Evolutionary conservation across 2,329 filamentous ascomycete species (phyloP).

Genomic region (Nigrograna mackinnonii): DNA sequence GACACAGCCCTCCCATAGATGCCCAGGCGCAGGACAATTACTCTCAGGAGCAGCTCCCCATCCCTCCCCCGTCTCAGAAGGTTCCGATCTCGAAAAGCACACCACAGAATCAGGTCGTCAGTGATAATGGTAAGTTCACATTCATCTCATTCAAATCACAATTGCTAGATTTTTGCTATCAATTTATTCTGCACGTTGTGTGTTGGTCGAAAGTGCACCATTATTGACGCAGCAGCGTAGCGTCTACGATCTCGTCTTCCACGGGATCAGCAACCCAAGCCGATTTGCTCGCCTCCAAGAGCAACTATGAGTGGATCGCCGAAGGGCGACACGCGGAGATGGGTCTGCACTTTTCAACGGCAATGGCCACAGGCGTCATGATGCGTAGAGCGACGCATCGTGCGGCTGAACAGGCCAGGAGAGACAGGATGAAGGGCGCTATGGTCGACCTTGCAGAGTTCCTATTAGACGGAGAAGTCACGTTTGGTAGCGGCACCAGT

Average conservation of each 20-base stretch:
- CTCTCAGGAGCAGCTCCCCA: no score
- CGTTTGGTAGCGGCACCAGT: conserved; percentile 31
- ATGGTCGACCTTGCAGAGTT: conserved; percentile 34
- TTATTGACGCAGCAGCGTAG: not conserved
- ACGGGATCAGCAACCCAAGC: conserved; percentile 21
- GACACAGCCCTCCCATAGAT: conserved; percentile 32
- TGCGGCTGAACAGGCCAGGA: conserved; percentile 32
- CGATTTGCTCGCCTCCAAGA: conserved; percentile 30
- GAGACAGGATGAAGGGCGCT: conserved; percentile 35
- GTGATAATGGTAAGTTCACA: conserved; percentile 20
- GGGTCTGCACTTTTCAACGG: conserved; percentile 34
- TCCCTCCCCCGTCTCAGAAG: conserved; percentile 25
- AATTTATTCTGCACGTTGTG: no score
- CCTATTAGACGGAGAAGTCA: conserved; percentile 32
- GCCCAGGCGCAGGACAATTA: conserved; percentile 9
- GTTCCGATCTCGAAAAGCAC: conserved; percentile 26
- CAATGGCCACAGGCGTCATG: conserved; percentile 36
- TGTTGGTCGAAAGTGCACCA: not conserved
- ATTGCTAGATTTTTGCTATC: no score
- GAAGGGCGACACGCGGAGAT: conserved; percentile 33
- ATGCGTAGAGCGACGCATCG: conserved; percentile 36
- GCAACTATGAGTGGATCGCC: conserved; percentile 33
- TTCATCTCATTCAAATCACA: not conserved
- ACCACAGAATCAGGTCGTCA: conserved; percentile 14
- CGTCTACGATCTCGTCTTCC: conserved; percentile 1